Evolutionary conservation across 2,329 filamentous ascomycete genomes (phyloP).

Genomic region (Paecilomyces sp.): DNA sequence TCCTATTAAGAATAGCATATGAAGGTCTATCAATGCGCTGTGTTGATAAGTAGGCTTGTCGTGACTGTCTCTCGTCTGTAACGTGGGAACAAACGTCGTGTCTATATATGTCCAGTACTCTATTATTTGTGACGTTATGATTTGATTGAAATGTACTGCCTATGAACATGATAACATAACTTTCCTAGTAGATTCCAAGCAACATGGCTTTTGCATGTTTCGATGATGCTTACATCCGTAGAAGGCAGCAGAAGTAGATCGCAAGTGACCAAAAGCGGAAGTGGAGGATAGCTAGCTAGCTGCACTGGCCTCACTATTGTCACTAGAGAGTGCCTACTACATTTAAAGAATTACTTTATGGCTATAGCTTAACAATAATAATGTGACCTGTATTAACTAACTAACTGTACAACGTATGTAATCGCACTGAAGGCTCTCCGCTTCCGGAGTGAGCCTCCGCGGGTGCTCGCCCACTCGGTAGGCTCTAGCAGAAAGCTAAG

Average conservation of each 20-base stretch:
- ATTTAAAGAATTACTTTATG: background rate
- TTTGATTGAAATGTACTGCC: background rate
- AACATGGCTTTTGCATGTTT: background rate
- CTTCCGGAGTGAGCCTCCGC: constrained; percentile 4
- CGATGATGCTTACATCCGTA: background rate
- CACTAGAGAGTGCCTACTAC: background rate
- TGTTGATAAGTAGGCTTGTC: background rate
- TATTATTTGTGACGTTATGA: background rate
- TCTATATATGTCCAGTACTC: background rate
- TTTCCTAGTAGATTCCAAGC: background rate
- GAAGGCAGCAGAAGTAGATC: background rate
- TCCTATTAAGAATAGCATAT: background rate
- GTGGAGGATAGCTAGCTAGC: background rate
- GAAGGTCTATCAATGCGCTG: background rate
- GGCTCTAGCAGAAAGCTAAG: background rate
- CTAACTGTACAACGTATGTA: background rate
- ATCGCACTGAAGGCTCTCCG: background rate
- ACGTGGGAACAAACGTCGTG: background rate
- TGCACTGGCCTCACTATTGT: constrained; percentile 6
- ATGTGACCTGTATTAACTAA: background rate
- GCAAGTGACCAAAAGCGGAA: background rate
- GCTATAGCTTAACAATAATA: no score
- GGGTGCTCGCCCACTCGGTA: constrained; percentile 1
- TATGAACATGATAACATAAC: background rate
- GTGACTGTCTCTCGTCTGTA: background rate